Evolutionary conservation across 73 alveolate genomes (phyloP).

Genomic region (Vitrella brassicaformis): DNA sequence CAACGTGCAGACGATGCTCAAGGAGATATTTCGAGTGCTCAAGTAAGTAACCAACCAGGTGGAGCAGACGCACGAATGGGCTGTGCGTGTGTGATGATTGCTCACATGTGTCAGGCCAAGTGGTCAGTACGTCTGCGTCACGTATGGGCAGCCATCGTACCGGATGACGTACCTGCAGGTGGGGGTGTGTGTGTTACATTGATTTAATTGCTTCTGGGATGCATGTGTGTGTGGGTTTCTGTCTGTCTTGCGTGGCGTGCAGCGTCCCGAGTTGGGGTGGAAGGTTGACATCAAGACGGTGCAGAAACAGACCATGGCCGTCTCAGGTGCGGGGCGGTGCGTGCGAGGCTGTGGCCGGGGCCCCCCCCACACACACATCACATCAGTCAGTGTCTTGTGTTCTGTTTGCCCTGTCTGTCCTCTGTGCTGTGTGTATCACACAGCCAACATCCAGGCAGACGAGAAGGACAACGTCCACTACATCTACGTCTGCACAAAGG

Average conservation of each 20-base stretch:
- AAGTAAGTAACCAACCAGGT: conserved; percentile 2
- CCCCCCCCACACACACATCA: too few species aligned
- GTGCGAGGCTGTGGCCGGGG: too few species aligned
- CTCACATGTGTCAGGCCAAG: too few species aligned
- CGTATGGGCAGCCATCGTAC: conserved; percentile 78
- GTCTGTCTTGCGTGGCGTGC: background rate
- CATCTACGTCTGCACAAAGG: conserved; percentile 63
- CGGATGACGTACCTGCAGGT: conserved; percentile 64
- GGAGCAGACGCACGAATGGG: background rate
- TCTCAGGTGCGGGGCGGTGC: too few species aligned
- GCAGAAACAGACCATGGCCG: background rate
- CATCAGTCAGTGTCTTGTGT: too few species aligned
- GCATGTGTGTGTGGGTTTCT: background rate
- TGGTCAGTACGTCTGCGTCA: conserved; percentile 75
- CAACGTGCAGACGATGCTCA: conserved; percentile 67
- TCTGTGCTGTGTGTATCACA: too few species aligned
- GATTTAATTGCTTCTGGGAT: conserved; percentile 7
- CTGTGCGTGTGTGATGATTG: too few species aligned
- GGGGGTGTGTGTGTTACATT: conserved; percentile 59
- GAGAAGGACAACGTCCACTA: conserved; percentile 84
- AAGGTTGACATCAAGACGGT: background rate
- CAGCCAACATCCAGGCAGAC: conserved; percentile 64
- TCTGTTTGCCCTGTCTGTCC: too few species aligned
- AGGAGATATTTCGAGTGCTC: conserved; percentile 75
- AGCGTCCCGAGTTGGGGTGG: background rate